phyloP scores from a whole-genome alignment of 148 eudicot species.

The Chenopodium formosanum region DNA sequence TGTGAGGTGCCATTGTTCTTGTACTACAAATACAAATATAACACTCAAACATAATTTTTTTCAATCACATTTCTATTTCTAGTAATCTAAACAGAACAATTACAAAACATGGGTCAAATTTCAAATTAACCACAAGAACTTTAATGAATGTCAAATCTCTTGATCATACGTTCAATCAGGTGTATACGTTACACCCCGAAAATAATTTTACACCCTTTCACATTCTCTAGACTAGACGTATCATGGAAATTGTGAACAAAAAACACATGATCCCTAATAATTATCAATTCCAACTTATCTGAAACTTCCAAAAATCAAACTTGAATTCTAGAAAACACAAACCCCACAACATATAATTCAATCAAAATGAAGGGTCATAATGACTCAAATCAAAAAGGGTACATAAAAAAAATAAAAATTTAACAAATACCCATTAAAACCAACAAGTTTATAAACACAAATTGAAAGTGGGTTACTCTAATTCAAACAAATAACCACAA shows the following conservation, averaged over 20 bases:
- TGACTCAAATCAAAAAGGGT: not conserved
- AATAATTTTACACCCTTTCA: too few species aligned
- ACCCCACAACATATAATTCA: constrained; percentile 6
- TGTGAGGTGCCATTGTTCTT: constrained; percentile 63
- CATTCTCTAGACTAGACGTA: too few species aligned
- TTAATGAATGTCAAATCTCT: not conserved
- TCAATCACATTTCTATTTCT: not conserved
- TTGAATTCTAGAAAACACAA: not conserved
- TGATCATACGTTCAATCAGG: not conserved
- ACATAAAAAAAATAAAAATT: not conserved
- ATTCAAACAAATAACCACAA: not conserved
- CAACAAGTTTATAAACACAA: not conserved
- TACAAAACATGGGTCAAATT: not conserved
- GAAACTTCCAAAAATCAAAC: not conserved
- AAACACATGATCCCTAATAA: not conserved
- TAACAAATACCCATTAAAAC: constrained; percentile 14
- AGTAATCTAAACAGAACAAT: not conserved
- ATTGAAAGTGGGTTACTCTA: not conserved
- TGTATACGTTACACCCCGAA: too few species aligned
- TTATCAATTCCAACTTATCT: not conserved
- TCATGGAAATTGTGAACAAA: not conserved
- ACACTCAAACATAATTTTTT: constrained; percentile 7
- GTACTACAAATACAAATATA: constrained; percentile 18
- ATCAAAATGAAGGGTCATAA: not conserved
- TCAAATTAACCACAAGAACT: not conserved